A percentile compares a stretch with the other conserved stretches of the same genome.
Evolutionary conservation across 768 basidiomycete genomes (phyloP).

Genomic region (Trametes villosa): DNA sequence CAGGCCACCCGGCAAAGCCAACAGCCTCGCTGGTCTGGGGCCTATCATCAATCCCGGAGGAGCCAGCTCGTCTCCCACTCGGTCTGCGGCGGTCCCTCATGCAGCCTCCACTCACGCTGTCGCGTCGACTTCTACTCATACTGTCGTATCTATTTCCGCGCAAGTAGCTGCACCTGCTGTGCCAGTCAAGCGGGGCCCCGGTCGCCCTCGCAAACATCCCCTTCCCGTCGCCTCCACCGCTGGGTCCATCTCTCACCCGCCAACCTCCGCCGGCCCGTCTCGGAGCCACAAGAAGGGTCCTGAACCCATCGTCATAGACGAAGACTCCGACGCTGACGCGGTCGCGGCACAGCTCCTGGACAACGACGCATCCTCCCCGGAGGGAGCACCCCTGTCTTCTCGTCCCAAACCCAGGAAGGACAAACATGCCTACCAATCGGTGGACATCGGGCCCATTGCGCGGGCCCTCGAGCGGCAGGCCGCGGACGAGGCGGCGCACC

Average conservation of each 20-base stretch:
- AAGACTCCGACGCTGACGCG: not conserved
- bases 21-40: not conserved
- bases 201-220: conserved; percentile 14
- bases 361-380: not conserved
- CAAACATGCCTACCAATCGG: not conserved
- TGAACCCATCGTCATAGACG: not conserved
- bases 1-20: conserved; percentile 3
- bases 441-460: not conserved
- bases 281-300: not conserved
- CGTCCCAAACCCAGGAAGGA: not conserved
- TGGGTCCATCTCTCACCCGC: not conserved
- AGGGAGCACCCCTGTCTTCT: not conserved
- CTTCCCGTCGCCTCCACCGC: not conserved
- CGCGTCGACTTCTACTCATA: not conserved
- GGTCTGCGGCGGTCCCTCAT: not conserved
- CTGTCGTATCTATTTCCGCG: not conserved
- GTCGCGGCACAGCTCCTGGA: conserved; percentile 3
- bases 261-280: not conserved
- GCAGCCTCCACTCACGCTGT: not conserved
- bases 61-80: not conserved
- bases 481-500: not conserved
- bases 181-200: conserved; percentile 8
- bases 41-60: not conserved
- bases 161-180: not conserved
- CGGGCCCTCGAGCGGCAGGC: conserved; percentile 6